phyloP scores from a whole-genome alignment of 495 filamentous ascomycete genomes.

The Aspergillus sclerotiicarbonarius region DNA sequence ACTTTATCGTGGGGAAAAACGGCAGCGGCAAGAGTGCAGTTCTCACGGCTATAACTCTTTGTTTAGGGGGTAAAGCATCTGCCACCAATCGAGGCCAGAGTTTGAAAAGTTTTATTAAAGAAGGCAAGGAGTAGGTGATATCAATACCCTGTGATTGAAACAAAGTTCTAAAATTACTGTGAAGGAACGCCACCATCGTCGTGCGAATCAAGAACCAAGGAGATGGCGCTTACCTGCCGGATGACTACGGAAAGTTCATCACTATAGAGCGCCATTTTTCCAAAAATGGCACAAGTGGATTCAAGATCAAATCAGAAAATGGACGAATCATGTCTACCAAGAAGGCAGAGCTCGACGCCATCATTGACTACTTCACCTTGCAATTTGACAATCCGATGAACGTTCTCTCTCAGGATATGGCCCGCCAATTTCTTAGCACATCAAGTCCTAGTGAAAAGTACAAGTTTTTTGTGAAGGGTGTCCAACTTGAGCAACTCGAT shows the following conservation, averaged over 20 bases:
- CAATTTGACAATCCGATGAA: slow-evolving; percentile 98
- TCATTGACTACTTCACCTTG: slow-evolving; percentile 86
- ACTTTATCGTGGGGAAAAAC: slow-evolving; percentile 97
- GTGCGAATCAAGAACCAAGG: slow-evolving; percentile 90
- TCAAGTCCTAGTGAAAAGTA: slow-evolving; percentile 85
- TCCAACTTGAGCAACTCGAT: slow-evolving; percentile 88
- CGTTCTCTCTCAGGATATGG: slow-evolving; percentile 94
- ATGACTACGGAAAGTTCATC: slow-evolving; percentile 82
- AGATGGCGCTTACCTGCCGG: slow-evolving; percentile 75
- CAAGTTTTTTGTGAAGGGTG: slow-evolving; percentile 94
- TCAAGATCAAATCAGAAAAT: slow-evolving; percentile 76
- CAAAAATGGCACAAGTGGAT: slow-evolving; percentile 71
- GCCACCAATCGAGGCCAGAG: slow-evolving; percentile 93
- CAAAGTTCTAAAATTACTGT: slow-evolving; percentile 20
- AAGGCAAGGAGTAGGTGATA: slow-evolving; percentile 66
- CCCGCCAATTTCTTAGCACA: slow-evolving; percentile 85
- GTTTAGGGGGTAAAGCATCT: slow-evolving; percentile 90
- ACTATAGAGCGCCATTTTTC: slow-evolving; percentile 87
- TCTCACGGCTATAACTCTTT: slow-evolving; percentile 90
- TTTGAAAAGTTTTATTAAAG: slow-evolving; percentile 88
- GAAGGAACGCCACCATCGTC: slow-evolving; percentile 50
- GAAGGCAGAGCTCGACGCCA: slow-evolving; percentile 85
- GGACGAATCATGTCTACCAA: slow-evolving; percentile 77
- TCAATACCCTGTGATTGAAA: slow-evolving; percentile 13
- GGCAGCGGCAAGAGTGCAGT: slow-evolving; percentile 98